Evolutionary conservation across 1,139 yeast species (phyloP), one percentile per base, ranked within the genome.

Genomic region (Candida glucosophila): DNA sequence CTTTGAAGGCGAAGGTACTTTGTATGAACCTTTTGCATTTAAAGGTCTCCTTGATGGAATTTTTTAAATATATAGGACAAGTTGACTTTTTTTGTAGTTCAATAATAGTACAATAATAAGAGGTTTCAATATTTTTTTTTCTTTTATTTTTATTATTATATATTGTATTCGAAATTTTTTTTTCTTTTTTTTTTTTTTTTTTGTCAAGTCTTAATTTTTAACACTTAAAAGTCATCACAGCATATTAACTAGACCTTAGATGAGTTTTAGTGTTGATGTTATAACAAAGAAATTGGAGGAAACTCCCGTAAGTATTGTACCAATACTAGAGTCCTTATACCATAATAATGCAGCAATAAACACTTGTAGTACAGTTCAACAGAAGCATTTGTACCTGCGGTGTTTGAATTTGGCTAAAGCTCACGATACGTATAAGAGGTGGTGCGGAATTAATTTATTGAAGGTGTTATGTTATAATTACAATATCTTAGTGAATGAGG

Each of bases 1-100:
- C 52, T 80, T 80, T 40, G 88, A 77, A 49, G 92, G 92, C 55
- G 90, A 79, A 44, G 92, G 92, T 40, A 55, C 68, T 30, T 66
- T 76, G 13, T 80, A 76, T 45, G 72, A 67, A 34, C 90, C 92
- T 16, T 80, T 77, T 43, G 69, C 74, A 1, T 78, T 79, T 40
- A 45, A 49, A 23, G 48, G 49, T 25, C 53, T 60, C 31, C 50
- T 59, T 40, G 44, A 39, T 27, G 50, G 47, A 23, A 47, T 53
- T 10, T 50, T 55, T 28, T 53, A 41, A n/a, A n/a, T n/a, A n/a
- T n/a, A n/a, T n/a, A n/a, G n/a, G n/a, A n/a, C n/a, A n/a, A n/a
- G n/a, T n/a, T n/a, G n/a, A n/a, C n/a, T n/a, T n/a, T n/a, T n/a
- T n/a, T n/a, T n/a, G n/a, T n/a, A n/a, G n/a, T n/a, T n/a, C n/a